These are phyloP conservation scores for Agrocybe pediades DNA, from an alignment of 768 basidiomycete genomes.

Conservation along the genomic window DNA sequence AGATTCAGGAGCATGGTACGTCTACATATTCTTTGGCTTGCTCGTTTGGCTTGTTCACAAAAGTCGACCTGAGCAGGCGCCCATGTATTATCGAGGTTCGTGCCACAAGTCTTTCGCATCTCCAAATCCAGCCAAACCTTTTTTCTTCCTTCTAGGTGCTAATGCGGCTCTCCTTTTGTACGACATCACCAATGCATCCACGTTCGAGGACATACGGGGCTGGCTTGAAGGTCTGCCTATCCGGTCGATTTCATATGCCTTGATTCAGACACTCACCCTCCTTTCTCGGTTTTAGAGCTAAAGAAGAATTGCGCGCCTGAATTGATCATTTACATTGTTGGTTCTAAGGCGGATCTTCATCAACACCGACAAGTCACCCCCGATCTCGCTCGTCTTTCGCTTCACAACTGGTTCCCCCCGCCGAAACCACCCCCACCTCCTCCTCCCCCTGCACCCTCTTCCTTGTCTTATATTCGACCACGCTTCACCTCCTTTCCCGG, in stretches of 20 bases:
- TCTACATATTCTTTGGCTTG: conserved; percentile 18
- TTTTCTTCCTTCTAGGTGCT: conserved; percentile 54
- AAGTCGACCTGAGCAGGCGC: conserved; percentile 56
- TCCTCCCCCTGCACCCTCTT: conserved; percentile 60
- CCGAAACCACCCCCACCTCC: conserved; percentile 69
- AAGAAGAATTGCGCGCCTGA: conserved; percentile 90
- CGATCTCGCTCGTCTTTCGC: conserved; percentile 79
- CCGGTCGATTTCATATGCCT: conserved; percentile 16
- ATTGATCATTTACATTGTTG: conserved; percentile 93
- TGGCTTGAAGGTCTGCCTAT: conserved; percentile 77
- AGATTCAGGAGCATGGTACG: conserved; percentile 87
- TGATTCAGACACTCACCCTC: conserved; percentile 26
- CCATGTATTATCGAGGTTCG: conserved; percentile 88
- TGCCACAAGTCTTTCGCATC: conserved; percentile 12
- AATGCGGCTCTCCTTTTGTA: conserved; percentile 93
- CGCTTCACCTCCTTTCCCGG: conserved; percentile 75
- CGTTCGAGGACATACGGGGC: conserved; percentile 88
- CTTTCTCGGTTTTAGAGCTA: conserved; percentile 57
- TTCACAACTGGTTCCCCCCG: conserved; percentile 89
- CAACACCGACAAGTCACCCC: conserved; percentile 74
- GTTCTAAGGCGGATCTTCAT: conserved; percentile 85
- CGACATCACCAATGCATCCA: conserved; percentile 88
- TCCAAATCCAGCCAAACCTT: conserved; percentile 20
- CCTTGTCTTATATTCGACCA: conserved; percentile 76
- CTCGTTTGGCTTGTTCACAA: conserved; percentile 15